A percentile compares a stretch with the other conserved stretches of the same genome.
Evolutionary conservation across 768 basidiomycete species (phyloP).

Genomic region (Mycena indigotica): DNA sequence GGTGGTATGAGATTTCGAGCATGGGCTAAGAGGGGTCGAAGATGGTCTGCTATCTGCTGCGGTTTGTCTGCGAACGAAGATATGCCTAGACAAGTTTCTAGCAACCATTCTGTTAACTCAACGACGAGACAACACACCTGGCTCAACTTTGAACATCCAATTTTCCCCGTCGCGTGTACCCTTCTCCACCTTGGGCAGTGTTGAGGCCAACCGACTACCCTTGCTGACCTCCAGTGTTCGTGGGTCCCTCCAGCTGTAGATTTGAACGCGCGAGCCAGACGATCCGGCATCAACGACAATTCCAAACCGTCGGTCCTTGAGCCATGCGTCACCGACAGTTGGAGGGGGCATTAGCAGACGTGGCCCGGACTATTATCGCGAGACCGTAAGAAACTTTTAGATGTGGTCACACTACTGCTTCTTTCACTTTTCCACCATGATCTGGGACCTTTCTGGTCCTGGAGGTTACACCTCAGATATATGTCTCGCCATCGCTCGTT

Average conservation of each 20-base stretch:
- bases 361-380: not conserved
- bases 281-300: conserved; percentile 98
- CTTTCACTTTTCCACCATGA: too few relatives aligned
- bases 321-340: conserved; percentile 71
- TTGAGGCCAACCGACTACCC: conserved; percentile 52
- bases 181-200: conserved; percentile 87
- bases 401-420: too few relatives aligned
- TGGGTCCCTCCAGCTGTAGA: conserved; percentile 96
- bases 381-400: not conserved
- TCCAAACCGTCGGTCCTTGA: conserved; percentile 80
- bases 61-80: conserved; percentile 78
- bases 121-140: conserved; percentile 60
- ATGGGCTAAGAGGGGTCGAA: conserved; percentile 81
- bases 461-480: too few relatives aligned
- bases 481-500: too few relatives aligned
- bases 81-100: conserved; percentile 62
- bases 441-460: too few relatives aligned
- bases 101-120: not conserved
- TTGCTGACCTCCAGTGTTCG: conserved; percentile 51
- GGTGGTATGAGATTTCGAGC: conserved; percentile 85
- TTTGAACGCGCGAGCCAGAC: conserved; percentile 93
- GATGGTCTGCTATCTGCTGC: conserved; percentile 69
- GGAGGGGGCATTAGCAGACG: conserved; percentile 68
- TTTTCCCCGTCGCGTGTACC: conserved; percentile 78
- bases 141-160: conserved; percentile 92